phyloP scores from a whole-genome alignment of 257 asterid species.

The Rubia yunnanensis region DNA sequence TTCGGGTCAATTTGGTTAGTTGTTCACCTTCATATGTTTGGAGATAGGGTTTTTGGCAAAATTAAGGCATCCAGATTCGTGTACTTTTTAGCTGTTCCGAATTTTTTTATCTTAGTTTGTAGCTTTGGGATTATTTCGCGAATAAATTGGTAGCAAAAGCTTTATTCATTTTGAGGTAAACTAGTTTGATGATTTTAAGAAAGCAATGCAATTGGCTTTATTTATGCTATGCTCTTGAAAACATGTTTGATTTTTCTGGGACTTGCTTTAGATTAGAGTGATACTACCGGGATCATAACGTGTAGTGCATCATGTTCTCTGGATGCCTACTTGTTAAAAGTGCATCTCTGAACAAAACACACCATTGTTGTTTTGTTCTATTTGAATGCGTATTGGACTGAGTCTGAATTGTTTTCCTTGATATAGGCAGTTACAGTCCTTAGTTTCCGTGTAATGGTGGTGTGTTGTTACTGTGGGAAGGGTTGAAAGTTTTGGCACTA shows the following conservation, averaged over 20 bases:
- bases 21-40: not conserved
- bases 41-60: not conserved
- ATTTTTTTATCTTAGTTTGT: not conserved
- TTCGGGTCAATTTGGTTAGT: slow-evolving; percentile 56
- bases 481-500: slow-evolving; percentile 1
- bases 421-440: not conserved
- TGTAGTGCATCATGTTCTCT: not conserved
- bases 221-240: not conserved
- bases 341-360: not conserved
- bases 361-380: not conserved
- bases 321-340: not conserved
- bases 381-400: not conserved
- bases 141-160: not conserved
- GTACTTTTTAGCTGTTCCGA: not conserved
- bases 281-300: not conserved
- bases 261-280: not conserved
- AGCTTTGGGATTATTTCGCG: not conserved
- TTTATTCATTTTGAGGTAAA: not conserved
- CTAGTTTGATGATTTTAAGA: not conserved
- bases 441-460: not conserved
- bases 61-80: not conserved
- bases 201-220: not conserved
- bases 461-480: not conserved
- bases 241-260: not conserved
- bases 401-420: not conserved